Percentiles rank a stretch among this genome's conserved stretches.
These are phyloP conservation scores for Arthrobotrys iridis DNA, from an alignment of 2,329 filamentous ascomycete genomes.

Conservation along the genomic window DNA sequence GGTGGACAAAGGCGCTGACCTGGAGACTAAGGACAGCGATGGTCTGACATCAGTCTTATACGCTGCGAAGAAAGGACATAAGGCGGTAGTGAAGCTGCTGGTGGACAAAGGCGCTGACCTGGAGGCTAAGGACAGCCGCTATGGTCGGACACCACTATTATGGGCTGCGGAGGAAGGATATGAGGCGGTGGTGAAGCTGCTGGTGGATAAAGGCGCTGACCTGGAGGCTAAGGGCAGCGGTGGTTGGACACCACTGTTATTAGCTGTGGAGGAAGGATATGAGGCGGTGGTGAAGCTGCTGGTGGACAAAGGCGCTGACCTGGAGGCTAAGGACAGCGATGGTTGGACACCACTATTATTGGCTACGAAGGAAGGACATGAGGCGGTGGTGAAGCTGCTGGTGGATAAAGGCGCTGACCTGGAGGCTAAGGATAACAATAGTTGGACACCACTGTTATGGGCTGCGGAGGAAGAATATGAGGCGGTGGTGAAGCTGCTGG, in stretches of 20 bases:
- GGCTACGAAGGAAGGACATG: too few species aligned
- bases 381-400: too few species aligned
- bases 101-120: slow-evolving; percentile 4
- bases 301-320: not conserved
- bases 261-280: not conserved
- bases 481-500: too few species aligned
- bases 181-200: not conserved
- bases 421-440: too few species aligned
- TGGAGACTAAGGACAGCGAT: not conserved
- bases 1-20: not conserved
- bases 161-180: not conserved
- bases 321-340: too few species aligned
- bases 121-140: not conserved
- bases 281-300: not conserved
- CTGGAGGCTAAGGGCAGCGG: not conserved
- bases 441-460: too few species aligned
- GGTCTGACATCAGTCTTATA: not conserved
- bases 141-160: not conserved
- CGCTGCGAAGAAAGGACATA: not conserved
- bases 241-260: not conserved
- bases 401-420: too few species aligned
- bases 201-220: not conserved
- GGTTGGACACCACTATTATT: too few species aligned
- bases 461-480: too few species aligned
- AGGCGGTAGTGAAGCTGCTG: not conserved